phyloP scores from a whole-genome alignment of 179 eudicot species.

The Drosera spatulata region DNA sequence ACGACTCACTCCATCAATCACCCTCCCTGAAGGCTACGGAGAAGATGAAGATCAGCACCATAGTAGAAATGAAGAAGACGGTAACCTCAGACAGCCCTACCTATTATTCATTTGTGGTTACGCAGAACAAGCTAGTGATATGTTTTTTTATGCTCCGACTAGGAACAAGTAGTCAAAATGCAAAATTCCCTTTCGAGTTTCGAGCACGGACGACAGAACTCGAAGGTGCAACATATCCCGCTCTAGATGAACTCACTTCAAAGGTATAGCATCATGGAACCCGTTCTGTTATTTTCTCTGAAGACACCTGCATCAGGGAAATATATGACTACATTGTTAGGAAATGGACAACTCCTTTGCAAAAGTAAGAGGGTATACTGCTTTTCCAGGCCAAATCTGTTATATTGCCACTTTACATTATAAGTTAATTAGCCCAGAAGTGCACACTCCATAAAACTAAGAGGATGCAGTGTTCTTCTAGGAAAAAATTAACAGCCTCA shows the following conservation, averaged over 20 bases:
- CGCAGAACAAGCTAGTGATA: neutral
- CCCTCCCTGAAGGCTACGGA: conserved; percentile 34
- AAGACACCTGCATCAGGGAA: conserved; percentile 66
- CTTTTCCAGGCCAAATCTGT: too few relatives aligned
- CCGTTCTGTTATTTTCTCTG: neutral
- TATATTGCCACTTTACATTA: too few relatives aligned
- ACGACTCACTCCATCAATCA: conserved; percentile 36
- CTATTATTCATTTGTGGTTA: neutral
- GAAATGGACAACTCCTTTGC: conserved; percentile 75
- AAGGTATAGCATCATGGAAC: conserved; percentile 25
- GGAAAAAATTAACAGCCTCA: too few relatives aligned
- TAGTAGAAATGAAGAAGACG: conserved; percentile 18
- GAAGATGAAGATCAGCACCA: conserved; percentile 52
- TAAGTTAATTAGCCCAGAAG: too few relatives aligned
- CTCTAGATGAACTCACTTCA: conserved; percentile 86
- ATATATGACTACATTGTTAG: conserved; percentile 72
- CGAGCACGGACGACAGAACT: conserved; percentile 77
- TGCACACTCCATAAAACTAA: too few relatives aligned
- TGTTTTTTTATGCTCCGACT: neutral
- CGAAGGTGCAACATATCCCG: conserved; percentile 83
- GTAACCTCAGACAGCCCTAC: neutral
- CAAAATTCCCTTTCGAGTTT: conserved; percentile 78
- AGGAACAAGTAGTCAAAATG: conserved; percentile 1
- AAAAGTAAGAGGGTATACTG: conserved; percentile 78
- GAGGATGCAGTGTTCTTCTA: too few relatives aligned